These are phyloP conservation scores for Tricholoma terreum DNA, from an alignment of 768 basidiomycete species.

Conservation along the genomic window DNA sequence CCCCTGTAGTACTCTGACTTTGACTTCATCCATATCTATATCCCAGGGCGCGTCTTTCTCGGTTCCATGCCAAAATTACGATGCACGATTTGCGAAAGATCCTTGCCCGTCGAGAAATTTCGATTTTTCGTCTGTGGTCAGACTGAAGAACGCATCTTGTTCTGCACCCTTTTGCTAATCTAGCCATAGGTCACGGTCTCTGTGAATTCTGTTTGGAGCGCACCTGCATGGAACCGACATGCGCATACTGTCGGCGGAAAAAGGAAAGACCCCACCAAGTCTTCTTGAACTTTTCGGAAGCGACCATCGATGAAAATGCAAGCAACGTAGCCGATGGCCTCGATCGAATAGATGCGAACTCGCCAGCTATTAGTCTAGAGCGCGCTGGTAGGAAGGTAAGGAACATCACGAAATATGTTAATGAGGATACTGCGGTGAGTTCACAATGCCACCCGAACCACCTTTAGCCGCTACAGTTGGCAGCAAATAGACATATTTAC, in stretches of 20 bases:
- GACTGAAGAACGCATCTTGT: neutral
- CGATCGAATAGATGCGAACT: neutral
- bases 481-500: neutral
- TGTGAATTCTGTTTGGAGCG: neutral
- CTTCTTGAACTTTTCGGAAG: neutral
- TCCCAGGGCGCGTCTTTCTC: no score
- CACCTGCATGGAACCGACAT: neutral
- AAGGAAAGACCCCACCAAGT: constrained; percentile 1
- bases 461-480: neutral
- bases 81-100: neutral
- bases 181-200: neutral
- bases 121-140: constrained; percentile 2
- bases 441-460: neutral
- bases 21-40: no score
- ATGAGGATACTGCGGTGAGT: constrained; percentile 1
- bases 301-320: neutral
- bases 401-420: neutral
- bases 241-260: neutral
- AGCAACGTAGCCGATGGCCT: neutral
- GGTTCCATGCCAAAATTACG: neutral
- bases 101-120: neutral
- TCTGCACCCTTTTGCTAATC: neutral
- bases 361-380: constrained; percentile 2
- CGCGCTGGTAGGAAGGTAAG: constrained; percentile 3
- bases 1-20: no score